These are phyloP conservation scores for Apostasia shenzhenica DNA, from an alignment of 106 monocot genomes.

Conservation along the genomic window DNA sequence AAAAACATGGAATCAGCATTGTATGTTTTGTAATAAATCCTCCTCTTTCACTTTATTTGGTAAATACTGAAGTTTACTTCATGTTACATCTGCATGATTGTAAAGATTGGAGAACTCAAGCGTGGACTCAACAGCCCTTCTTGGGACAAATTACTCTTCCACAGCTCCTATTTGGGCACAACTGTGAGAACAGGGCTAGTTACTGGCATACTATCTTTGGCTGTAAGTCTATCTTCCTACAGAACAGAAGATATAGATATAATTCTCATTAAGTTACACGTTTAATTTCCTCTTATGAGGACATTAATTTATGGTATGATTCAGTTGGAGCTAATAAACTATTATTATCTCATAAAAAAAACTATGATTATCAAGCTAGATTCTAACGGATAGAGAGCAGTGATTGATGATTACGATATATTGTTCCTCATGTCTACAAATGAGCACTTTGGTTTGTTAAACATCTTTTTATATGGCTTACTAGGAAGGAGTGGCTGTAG, in stretches of 20 bases:
- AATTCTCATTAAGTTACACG: too few relatives aligned
- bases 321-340: too few relatives aligned
- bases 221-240: conserved; percentile 4
- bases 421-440: too few relatives aligned
- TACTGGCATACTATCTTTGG: conserved; percentile 14
- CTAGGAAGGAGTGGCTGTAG: conserved; percentile 92
- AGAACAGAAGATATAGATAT: too few relatives aligned
- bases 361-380: too few relatives aligned
- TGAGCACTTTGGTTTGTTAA: too few relatives aligned
- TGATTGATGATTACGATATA: too few relatives aligned
- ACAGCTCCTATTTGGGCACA: conserved; percentile 2
- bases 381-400: too few relatives aligned
- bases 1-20: conserved; percentile 65
- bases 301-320: too few relatives aligned
- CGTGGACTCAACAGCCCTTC: conserved; percentile 15
- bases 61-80: not conserved
- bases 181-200: conserved; percentile 8
- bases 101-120: conserved; percentile 16
- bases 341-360: too few relatives aligned
- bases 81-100: not conserved
- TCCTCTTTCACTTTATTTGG: not conserved
- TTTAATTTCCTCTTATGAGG: too few relatives aligned
- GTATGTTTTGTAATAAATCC: conserved; percentile 23
- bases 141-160: conserved; percentile 18
- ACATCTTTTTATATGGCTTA: not conserved